Conservation (phyloP, 2,329 filamentous ascomycete species). For the Fusarium chuoi region DNA sequence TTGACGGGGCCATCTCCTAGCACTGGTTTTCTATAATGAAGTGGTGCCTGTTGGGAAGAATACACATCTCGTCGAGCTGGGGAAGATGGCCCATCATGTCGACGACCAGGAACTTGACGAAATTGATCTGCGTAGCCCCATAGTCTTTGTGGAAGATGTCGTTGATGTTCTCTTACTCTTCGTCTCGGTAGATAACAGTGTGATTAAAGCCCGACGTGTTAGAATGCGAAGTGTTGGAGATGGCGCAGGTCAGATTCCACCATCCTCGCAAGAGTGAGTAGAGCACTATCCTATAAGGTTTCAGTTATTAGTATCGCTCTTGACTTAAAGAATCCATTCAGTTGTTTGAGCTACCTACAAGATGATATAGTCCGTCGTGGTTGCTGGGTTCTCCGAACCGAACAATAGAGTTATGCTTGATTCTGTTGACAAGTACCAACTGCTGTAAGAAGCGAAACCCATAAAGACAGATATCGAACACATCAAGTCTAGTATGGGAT, state of each 20-base stretch:
- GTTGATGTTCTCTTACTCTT: neutral
- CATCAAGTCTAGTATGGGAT: neutral
- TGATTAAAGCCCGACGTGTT: accelerated
- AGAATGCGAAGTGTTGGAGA: neutral
- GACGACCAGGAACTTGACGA: neutral
- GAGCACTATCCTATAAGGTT: neutral
- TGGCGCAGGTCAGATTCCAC: neutral
- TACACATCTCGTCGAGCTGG: neutral
- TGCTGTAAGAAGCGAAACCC: neutral
- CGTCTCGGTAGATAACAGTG: neutral
- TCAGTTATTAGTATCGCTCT: neutral
- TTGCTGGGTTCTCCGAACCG: neutral
- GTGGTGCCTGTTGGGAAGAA: too few species aligned
- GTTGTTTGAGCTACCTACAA: neutral
- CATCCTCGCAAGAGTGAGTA: neutral
- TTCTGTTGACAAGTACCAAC: neutral
- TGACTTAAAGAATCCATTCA: neutral
- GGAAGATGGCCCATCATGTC: neutral
- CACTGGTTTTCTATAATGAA: neutral
- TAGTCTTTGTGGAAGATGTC: neutral
- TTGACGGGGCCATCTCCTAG: neutral
- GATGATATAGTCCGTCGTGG: neutral
- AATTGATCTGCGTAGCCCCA: neutral
- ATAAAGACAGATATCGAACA: neutral
- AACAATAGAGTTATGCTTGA: neutral